Percentiles rank a stretch among this genome's conserved stretches.
Evolutionary conservation across 495 filamentous ascomycete species (phyloP).

Genomic region (Penicillium egyptiacum): DNA sequence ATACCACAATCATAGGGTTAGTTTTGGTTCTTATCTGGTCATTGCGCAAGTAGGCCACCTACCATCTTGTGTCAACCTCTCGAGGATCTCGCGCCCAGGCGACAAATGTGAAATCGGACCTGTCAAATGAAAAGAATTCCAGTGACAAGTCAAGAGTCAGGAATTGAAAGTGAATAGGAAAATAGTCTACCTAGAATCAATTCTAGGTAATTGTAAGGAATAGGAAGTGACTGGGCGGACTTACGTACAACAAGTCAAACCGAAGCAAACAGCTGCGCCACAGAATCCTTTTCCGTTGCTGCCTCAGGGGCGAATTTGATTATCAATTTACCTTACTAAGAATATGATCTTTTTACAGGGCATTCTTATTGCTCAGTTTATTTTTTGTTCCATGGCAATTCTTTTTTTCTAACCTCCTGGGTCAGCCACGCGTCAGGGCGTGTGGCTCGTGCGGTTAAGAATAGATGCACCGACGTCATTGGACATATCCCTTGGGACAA

Average conservation of each 20-base stretch:
- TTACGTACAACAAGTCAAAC: constrained; percentile 33
- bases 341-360: not conserved
- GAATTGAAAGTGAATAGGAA: constrained; percentile 17
- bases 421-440: constrained; percentile 14
- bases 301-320: constrained; percentile 26
- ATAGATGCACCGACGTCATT: constrained; percentile 37
- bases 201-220: constrained; percentile 11
- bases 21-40: constrained; percentile 15
- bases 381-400: constrained; percentile 3
- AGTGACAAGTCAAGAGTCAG: constrained; percentile 5
- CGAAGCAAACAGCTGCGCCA: constrained; percentile 32
- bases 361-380: constrained; percentile 4
- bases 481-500: constrained; percentile 18
- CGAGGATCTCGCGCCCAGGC: constrained; percentile 33
- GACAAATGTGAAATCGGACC: constrained; percentile 30
- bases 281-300: constrained; percentile 19
- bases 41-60: constrained; percentile 17
- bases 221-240: constrained; percentile 16
- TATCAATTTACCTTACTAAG: not conserved
- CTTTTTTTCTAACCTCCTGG: constrained; percentile 3
- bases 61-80: constrained; percentile 40
- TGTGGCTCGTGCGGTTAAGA: constrained; percentile 30
- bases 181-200: constrained; percentile 11
- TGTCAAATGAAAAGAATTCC: constrained; percentile 26
- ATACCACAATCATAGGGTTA: constrained; percentile 18